Evolutionary conservation across 2,329 filamentous ascomycete genomes (phyloP), one percentile per base, ranked within the genome.

Genomic region (Paraphoma chrysanthemicola): DNA sequence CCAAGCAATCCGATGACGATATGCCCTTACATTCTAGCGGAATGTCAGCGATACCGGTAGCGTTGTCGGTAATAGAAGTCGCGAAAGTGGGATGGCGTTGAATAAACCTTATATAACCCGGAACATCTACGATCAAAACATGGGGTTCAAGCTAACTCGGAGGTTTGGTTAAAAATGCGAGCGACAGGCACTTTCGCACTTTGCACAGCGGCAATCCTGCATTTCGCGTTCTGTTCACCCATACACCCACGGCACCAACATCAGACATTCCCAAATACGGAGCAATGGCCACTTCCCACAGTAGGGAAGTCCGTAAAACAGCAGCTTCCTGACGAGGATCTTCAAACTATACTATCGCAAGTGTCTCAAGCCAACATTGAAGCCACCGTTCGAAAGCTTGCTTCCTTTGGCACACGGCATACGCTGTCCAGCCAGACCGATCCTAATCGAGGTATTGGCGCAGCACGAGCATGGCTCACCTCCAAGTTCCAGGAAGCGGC

Each of bases 391-490:
- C 70, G 73, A 38, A 84, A 80, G 58, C 78, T 86, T 1, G 83
- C 80, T 9, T 79, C 77, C 16, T 86, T 84, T 60, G 83, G 82
- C 38, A 86, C 83, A 12, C 77, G 83, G 6, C 82, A 85, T 64
- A 85, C 83, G 3, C 70, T 85, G 0, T 85, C 82, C 3, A 75
- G 70, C 1, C 82, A 85, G 61, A 83, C 79, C 47, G 79, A 79
- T 16, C 77, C 77, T 2, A 78, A 74, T 6, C 74, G 80, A 7
- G 83, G 83, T 2, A 85, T 86, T 56, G 83, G 83, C 0, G 83
- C 83, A 2, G 83, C 84, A 5, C 72, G 83, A 48, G 80, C 84
- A 64, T 85, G 83, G 83, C 80, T 86, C 47, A 76, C 77, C 16
- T 65, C 70, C 29, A 77, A 84, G 60, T 82, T 83, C 67, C 70